Evolutionary conservation across 2,329 filamentous ascomycete genomes (phyloP).

Genomic region (Diaporthe sp.): DNA sequence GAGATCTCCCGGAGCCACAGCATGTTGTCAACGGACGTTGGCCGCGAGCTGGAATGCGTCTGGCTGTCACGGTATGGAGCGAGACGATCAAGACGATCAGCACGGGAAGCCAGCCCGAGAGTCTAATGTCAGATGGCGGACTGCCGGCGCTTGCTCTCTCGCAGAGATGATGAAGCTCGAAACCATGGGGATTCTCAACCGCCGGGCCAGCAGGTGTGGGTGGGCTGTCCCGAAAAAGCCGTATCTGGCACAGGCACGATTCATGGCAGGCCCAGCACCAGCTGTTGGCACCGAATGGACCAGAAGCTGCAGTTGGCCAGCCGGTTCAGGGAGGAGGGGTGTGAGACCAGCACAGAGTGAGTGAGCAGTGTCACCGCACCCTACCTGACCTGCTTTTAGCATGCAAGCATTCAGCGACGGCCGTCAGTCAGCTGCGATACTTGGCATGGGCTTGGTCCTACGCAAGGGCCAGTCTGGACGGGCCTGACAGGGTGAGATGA

Average conservation of each 20-base stretch:
- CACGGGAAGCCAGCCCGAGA: constrained; percentile 18
- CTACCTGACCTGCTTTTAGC: background rate
- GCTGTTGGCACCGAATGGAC: constrained; percentile 15
- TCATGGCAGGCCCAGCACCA: constrained; percentile 49
- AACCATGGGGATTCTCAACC: background rate
- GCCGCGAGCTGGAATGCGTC: background rate
- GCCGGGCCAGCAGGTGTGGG: constrained; percentile 46
- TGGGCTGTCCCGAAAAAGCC: constrained; percentile 61
- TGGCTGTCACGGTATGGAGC: constrained; percentile 15
- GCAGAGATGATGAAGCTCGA: background rate
- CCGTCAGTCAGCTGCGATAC: constrained; percentile 23
- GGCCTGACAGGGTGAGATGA: constrained; percentile 16
- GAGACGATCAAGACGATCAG: constrained; percentile 20
- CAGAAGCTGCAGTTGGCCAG: constrained; percentile 31
- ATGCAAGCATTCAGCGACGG: constrained; percentile 16
- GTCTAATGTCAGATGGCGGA: constrained; percentile 29
- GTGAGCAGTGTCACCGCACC: constrained; percentile 29
- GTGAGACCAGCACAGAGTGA: constrained; percentile 20
- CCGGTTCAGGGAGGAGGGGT: constrained; percentile 34
- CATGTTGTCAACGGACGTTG: constrained; percentile 20
- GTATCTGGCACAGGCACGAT: constrained; percentile 64
- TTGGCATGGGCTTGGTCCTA: constrained; percentile 17
- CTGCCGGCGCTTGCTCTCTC: background rate
- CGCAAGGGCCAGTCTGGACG: constrained; percentile 21
- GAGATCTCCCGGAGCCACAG: constrained; percentile 23